These are phyloP conservation scores for Coix lacrymajobi DNA, from an alignment of 176 grass and related monocot species.

Conservation along the genomic window DNA sequence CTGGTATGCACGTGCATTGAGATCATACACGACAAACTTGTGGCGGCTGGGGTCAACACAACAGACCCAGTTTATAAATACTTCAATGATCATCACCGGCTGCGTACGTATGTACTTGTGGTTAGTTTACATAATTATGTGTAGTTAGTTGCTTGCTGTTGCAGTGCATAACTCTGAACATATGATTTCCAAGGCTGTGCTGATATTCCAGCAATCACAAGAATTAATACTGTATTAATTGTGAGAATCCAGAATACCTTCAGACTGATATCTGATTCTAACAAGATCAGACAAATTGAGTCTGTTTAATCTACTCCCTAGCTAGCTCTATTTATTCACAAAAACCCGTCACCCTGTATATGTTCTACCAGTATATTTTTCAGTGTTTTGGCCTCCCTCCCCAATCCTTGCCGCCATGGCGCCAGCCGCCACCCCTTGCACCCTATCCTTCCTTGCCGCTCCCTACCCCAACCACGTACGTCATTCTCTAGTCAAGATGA, in stretches of 20 bases:
- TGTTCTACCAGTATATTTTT: too few species aligned
- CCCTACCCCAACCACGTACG: too few species aligned
- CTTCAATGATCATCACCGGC: background rate
- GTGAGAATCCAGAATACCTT: background rate
- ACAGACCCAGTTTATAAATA: background rate
- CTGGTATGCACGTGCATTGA: background rate
- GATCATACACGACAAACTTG: constrained; percentile 25
- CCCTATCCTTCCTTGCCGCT: too few species aligned
- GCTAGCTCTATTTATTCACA: too few species aligned
- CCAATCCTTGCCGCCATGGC: too few species aligned
- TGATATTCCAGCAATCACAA: background rate
- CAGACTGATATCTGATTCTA: background rate
- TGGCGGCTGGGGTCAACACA: constrained; percentile 26
- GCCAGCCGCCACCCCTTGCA: too few species aligned
- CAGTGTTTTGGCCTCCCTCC: too few species aligned
- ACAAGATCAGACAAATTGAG: background rate
- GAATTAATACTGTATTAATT: too few species aligned
- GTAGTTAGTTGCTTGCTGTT: background rate
- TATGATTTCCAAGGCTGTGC: background rate
- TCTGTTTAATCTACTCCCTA: too few species aligned
- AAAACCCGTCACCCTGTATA: too few species aligned
- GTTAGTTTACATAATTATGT: background rate
- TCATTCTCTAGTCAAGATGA: too few species aligned
- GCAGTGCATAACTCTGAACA: background rate
- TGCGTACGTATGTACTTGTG: background rate